Evolutionary conservation across 2,329 filamentous ascomycete genomes (phyloP), one percentile per base, ranked within the genome.

Genomic region (Alternaria arborescens): DNA sequence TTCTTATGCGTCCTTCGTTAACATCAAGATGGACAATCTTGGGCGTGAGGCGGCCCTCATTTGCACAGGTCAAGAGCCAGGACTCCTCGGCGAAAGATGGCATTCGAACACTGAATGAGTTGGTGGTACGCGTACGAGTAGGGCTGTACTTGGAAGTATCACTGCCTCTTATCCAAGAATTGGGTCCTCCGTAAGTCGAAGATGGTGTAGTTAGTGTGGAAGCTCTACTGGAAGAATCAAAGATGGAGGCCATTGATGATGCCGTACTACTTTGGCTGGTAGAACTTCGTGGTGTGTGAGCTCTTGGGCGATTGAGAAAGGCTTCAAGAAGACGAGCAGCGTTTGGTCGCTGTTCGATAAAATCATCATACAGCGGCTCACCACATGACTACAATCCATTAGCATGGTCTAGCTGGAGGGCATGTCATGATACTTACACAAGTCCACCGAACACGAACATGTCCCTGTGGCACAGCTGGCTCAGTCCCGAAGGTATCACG

Each of bases 11-110:
- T 2, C 67, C 65, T 10, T 64, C 58, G 30, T 75, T 75, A 46
- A 79, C 75, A 43, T 79, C 75, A 8, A 80, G 64, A 57, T 80
- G 78, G 2, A 76, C 69, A 36, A 80, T 70, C 55, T 79, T 80
- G 0, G 78, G 74, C 8, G 75, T 78, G 34, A 71, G 69, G 20
- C 70, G 70, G 1, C 73, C 78, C 55, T 79, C 78, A 41, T 78
- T 79, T 2, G 75, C 75, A 52, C 78, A 80, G 1, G 77, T 78
- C 8, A 80, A 66, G 2, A 80, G 71, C 75, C 75, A 79, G 6
- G 71, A 71, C 38, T 77, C 71, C 3, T 74, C 69, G 1, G 61
- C 54, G 6, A 67, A 65, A 3, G 52, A 56, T 6, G 58, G 55
- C 41, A 76, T 69, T 2, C 60, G 61, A 3, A 76, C 68, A 47